Evolutionary conservation across 345 rosid genomes (phyloP), one percentile per base, ranked within the genome.

Genomic region (Eucalyptus globulus): DNA sequence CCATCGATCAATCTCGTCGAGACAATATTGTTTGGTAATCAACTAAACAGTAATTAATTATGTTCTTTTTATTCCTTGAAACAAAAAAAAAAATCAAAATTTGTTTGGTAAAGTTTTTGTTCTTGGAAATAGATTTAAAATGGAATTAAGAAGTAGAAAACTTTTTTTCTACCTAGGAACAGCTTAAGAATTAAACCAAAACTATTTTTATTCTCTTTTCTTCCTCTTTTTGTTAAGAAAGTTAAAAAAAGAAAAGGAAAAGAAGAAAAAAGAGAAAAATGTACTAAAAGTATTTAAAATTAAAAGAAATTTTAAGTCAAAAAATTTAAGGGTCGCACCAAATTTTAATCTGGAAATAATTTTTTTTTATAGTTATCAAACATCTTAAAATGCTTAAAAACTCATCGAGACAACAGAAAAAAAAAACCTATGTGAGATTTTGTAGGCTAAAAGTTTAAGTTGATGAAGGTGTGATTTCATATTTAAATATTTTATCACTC

Each of bases 381-480:
- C 5, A 53, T 1, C 58, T 19, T 53, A 53, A 53, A 53, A 53
- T 19, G 0, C 11, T 53, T 0, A 19, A 2, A 53, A 19, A 53
- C 0, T 53, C 26, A 1, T 53, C 11, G 0, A 19, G 0, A 19
- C 0, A 53, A 51, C 2, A 0, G 2, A 53, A 49, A 49, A 49
- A 1, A 37, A 21, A 53, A 19, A 53, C 2, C 24, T 4, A 53
- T 2, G 26, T 8, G 58, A 53, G 58, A 53, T 19, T 53, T 53
- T 53, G 26, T 53, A 24, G 0, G 10, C 0, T 3, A 19, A 53
- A 53, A 53, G 10, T 53, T 19, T 53, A 53, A 19, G 24, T 0
- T 8, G 11, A 21, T 21, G 11, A 53, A 53, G 0, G 58, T 0
- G 11, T 21, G 58, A 2, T 53, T 19, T 53, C 2, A 19, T 53